Conservation (phyloP, 805 yeast species). For the Wickerhamomyces pijperi region DNA sequence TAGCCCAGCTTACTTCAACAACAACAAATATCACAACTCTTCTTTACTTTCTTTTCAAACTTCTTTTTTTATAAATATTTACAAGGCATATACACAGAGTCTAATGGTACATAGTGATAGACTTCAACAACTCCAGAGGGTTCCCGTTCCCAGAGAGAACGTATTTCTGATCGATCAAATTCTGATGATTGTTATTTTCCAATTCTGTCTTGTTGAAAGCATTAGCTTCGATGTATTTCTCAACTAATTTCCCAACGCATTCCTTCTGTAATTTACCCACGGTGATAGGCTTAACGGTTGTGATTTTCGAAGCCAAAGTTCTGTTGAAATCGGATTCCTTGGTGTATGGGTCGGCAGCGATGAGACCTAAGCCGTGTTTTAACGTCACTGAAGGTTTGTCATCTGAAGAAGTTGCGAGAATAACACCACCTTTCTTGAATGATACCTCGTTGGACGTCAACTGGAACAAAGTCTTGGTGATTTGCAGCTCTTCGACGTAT, state of each 20-base stretch:
- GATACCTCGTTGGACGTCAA: constrained; percentile 38
- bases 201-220: constrained; percentile 26
- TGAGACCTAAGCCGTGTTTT: constrained; percentile 44
- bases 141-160: constrained; percentile 57
- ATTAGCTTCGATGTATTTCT: constrained; percentile 28
- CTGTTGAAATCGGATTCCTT: constrained; percentile 38
- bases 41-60: no score
- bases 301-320: constrained; percentile 38
- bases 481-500: constrained; percentile 50
- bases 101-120: constrained; percentile 15
- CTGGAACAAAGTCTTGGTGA: constrained; percentile 45
- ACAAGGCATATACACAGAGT: not conserved
- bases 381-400: constrained; percentile 45
- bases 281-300: constrained; percentile 25
- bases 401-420: constrained; percentile 51
- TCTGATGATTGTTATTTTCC: constrained; percentile 21
- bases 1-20: no score
- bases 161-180: constrained; percentile 36
- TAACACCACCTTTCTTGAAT: constrained; percentile 53
- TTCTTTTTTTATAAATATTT: no score
- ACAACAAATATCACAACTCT: no score
- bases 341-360: constrained; percentile 45
- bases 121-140: constrained; percentile 25
- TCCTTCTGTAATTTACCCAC: constrained; percentile 32
- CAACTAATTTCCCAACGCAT: constrained; percentile 33